A percentile compares a stretch with the other conserved stretches of the same genome.
Conservation (phyloP, 1,284 basidiomycete species). For the Pisolithus thermaeus region DNA sequence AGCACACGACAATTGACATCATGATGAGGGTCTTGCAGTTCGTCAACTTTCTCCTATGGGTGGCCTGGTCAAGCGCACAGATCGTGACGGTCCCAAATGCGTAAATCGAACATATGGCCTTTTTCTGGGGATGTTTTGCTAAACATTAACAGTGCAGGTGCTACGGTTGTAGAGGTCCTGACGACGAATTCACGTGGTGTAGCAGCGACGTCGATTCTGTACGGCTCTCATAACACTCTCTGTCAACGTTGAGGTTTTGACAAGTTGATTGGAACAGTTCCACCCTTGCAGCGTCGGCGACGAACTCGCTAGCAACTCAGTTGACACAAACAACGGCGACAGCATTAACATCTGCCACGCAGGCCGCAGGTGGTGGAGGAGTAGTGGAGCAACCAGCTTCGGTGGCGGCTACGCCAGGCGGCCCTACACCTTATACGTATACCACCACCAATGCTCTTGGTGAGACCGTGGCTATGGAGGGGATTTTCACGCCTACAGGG, state of each 20-base stretch:
- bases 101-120: constrained; percentile 32
- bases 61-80: constrained; percentile 36
- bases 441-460: constrained; percentile 57
- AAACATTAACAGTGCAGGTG: constrained; percentile 39
- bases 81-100: constrained; percentile 39
- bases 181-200: constrained; percentile 39
- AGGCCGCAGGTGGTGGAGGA: constrained; percentile 33
- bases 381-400: constrained; percentile 54
- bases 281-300: constrained; percentile 16
- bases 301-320: constrained; percentile 5
- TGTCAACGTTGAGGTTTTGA: not conserved
- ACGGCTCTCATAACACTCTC: constrained; percentile 13
- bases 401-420: constrained; percentile 36
- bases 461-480: constrained; percentile 37
- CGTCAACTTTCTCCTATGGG: constrained; percentile 25
- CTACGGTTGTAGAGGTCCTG: constrained; percentile 48
- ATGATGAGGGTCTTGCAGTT: constrained; percentile 19
- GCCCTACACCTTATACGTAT: constrained; percentile 51
- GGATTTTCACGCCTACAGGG: constrained; percentile 54
- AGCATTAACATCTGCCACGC: constrained; percentile 14
- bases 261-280: not conserved
- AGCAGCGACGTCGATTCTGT: constrained; percentile 45
- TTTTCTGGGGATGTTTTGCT: not conserved
- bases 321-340: constrained; percentile 11
- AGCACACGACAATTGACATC: constrained; percentile 3